Evolutionary conservation across 2,329 filamentous ascomycete genomes (phyloP), one percentile per base, ranked within the genome.

Genomic region (Colletotrichum tofieldiae): DNA sequence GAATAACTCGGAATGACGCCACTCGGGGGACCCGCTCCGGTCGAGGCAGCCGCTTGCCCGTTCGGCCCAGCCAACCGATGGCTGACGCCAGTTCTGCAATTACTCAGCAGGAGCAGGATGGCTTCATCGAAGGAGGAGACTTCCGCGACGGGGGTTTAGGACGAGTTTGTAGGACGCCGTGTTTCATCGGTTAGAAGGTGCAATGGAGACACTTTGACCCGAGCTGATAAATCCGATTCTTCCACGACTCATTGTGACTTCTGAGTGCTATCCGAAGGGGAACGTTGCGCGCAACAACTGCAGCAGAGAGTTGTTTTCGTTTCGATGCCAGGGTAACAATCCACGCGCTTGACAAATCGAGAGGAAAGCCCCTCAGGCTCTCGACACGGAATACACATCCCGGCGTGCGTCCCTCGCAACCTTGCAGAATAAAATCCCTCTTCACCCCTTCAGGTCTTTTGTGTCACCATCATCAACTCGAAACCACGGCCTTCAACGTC

Each of bases 1-100:
- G 45, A 45, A 68, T 49, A 68, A 63, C 32, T 68, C 68, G 65
- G 65, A 47, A 72, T 72, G 65, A 72, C 64, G 69, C 58, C 51
- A 63, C 58, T 52, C 37, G 20, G 56, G 64, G 54, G 41, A 20
- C 26, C 32, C 45, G 26, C 55, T 58, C 56, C 47, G 41, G 45
- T 14, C 45, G 18, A 14, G 37, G 43, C 9, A 16, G 55, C n/a
- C 39, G 39, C 35, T 2, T 14, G 18, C 32, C 35, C 6, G 26
- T 32, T 32, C 29, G 29, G 29, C 26, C 29, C 8, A 11, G 3
- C 8, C 35, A 63, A 37, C 41, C 18, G n/a, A 16, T 39, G 12
- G 60, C 59, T 35, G 63, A 43, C 41, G 39, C 55, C 52, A 14
- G 51, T 60, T 41, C 29, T 37, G 26, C 43, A 41, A 72, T 69